Evolutionary conservation across 208 protist species (phyloP), one percentile per base, ranked within the genome.

Genomic region (Trichomonas tenax): DNA sequence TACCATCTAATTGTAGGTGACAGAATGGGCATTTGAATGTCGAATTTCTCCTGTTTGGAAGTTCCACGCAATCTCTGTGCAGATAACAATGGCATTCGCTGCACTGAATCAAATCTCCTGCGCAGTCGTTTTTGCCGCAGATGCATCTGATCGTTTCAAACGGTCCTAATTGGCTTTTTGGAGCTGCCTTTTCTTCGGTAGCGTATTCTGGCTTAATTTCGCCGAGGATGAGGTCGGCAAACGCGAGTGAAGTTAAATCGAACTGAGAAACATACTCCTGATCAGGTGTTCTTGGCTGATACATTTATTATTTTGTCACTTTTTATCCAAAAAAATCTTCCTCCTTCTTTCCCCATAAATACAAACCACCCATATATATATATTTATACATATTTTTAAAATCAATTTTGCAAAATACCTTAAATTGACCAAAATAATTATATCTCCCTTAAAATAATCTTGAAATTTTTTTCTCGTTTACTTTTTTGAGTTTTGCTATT

Each of bases 11-110:
- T 38, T 48, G 40, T 10, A 93, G 44, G 3, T 26, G 23, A 36
- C 86, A 93, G 45, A 93, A 93, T 38, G 40, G 86, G 44, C 86
- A 93, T 93, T 93, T 48, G n/a, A 93, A 93, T 34, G 41, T 93
- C 9, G 40, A 14, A 10, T 41, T 34, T 11, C 31, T 93, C 11
- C 41, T 34, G 4, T 48, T 44, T 34, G 45, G 40, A 17, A 26
- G 9, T 48, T 93, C 86, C 6, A 93, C 8, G 21, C 86, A 93
- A 93, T 93, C 44, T 8, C 44, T 10, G 38, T 93, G 86, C 11
- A 93, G n/a, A 51, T 51, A 51, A 41, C 86, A 93, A 51, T 93
- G 86, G n/a, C 86, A 93, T 34, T 38, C 14, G 15, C n/a, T 34
- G n/a, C 86, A 93, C 2, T 23, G 44, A 34, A 93, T n/a, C 9